A percentile compares a stretch with the other conserved stretches of the same genome.
phyloP scores from a whole-genome alignment of 2,329 filamentous ascomycete genomes.

The Bipolaris cookei region DNA sequence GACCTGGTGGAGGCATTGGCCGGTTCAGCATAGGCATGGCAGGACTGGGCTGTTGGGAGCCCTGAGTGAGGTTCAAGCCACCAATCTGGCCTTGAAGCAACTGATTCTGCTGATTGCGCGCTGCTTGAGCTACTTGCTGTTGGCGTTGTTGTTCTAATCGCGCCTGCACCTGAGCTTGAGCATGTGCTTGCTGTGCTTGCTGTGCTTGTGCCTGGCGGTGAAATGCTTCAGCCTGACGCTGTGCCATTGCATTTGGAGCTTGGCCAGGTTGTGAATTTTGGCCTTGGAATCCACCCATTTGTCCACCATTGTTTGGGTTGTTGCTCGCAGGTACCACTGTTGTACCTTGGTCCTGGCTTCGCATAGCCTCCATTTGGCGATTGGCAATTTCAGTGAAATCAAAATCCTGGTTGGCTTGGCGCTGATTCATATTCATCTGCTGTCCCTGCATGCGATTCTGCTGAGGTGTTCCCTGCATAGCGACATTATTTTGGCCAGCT shows the following conservation, averaged over 20 bases:
- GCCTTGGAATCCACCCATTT: slow-evolving; percentile 46
- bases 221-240: slow-evolving; percentile 33
- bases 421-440: slow-evolving; percentile 37
- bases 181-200: slow-evolving; percentile 27
- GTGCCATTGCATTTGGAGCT: slow-evolving; percentile 37
- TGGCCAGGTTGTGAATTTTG: slow-evolving; percentile 38
- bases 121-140: slow-evolving; percentile 45
- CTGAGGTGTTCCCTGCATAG: slow-evolving; percentile 45
- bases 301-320: slow-evolving; percentile 52
- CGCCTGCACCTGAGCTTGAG: slow-evolving; percentile 51
- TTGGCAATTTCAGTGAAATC: slow-evolving; percentile 64
- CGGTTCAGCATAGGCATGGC: slow-evolving; percentile 55
- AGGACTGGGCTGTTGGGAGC: slow-evolving; percentile 54
- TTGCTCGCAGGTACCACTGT: slow-evolving; percentile 69
- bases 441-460: slow-evolving; percentile 38
- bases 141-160: slow-evolving; percentile 39
- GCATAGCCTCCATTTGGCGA: slow-evolving; percentile 67
- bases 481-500: slow-evolving; percentile 30
- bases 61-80: slow-evolving; percentile 52
- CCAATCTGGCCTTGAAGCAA: slow-evolving; percentile 47
- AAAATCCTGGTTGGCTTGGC: slow-evolving; percentile 44
- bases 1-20: slow-evolving; percentile 55
- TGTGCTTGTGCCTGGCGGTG: slow-evolving; percentile 21
- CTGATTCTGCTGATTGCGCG: slow-evolving; percentile 40
- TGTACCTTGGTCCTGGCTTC: slow-evolving; percentile 66